Evolutionary conservation across 768 basidiomycete species (phyloP).

Genomic region (Dioszegia hungarica): DNA sequence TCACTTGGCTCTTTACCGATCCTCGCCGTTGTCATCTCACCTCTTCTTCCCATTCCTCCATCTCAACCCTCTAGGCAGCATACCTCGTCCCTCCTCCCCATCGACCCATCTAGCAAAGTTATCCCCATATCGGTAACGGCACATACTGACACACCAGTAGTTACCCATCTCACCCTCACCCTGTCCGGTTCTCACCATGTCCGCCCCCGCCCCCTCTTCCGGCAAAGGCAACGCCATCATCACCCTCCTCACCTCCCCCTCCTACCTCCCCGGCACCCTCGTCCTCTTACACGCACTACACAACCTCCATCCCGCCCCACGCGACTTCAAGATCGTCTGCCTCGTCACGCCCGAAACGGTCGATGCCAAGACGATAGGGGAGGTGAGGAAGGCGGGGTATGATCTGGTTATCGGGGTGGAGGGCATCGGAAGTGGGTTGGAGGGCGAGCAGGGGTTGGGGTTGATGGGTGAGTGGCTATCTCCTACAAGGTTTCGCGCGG

Average conservation of each 20-base stretch:
- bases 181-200: too few relatives aligned
- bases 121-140: too few relatives aligned
- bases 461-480: slow-evolving; percentile 64
- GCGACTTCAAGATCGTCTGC: slow-evolving; percentile 72
- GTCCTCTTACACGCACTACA: slow-evolving; percentile 76
- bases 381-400: slow-evolving; percentile 67
- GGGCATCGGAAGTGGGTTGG: slow-evolving; percentile 61
- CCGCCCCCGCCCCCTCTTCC: slow-evolving; percentile 13
- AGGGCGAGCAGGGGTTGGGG: slow-evolving; percentile 62
- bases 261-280: slow-evolving; percentile 89
- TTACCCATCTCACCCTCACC: too few relatives aligned
- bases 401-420: slow-evolving; percentile 89
- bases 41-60: too few relatives aligned
- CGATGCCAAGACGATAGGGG: slow-evolving; percentile 72
- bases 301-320: slow-evolving; percentile 54
- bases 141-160: too few relatives aligned
- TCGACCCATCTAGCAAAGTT: too few relatives aligned
- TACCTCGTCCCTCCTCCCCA: too few relatives aligned
- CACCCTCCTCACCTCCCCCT: slow-evolving; percentile 84
- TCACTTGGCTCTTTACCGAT: too few relatives aligned
- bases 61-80: too few relatives aligned
- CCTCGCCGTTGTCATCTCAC: too few relatives aligned
- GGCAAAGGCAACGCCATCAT: slow-evolving; percentile 63
- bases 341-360: slow-evolving; percentile 91
- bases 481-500: background rate